These are phyloP conservation scores for Trichoderma gamsii DNA, from an alignment of 495 filamentous ascomycete species.

Conservation along the genomic window DNA sequence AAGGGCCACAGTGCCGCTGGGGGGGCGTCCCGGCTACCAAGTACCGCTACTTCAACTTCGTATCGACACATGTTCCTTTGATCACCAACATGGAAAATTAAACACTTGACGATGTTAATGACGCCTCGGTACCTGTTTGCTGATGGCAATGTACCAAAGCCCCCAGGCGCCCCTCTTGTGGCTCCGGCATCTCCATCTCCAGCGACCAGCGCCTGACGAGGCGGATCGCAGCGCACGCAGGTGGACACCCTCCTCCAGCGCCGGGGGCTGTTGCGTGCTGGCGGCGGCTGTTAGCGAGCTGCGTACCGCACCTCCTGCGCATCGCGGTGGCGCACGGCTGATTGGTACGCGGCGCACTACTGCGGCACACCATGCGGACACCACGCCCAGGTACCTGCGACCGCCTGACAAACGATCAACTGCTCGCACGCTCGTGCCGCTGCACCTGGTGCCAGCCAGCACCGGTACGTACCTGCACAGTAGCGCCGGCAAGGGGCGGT, in stretches of 20 bases:
- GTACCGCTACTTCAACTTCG: neutral
- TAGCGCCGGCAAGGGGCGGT: too few species aligned
- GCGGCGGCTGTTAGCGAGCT: slow-evolving; percentile 5
- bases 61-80: too few species aligned
- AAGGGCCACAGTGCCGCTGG: neutral
- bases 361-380: neutral
- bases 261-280: slow-evolving; percentile 2
- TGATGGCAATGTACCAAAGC: too few species aligned
- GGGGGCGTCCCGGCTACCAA: neutral
- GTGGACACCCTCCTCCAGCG: neutral
- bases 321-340: neutral
- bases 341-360: slow-evolving; percentile 2
- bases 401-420: neutral
- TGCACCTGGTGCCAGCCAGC: too few species aligned
- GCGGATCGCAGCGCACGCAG: neutral
- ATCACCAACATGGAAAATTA: too few species aligned
- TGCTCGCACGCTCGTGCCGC: too few species aligned
- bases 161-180: neutral
- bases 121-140: too few species aligned
- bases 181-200: neutral
- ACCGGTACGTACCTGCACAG: too few species aligned
- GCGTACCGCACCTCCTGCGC: neutral
- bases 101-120: too few species aligned
- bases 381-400: neutral
- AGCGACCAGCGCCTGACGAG: neutral